Evolutionary conservation across 1,284 basidiomycete genomes (phyloP).

Genomic region (Marasmius fiardii): DNA sequence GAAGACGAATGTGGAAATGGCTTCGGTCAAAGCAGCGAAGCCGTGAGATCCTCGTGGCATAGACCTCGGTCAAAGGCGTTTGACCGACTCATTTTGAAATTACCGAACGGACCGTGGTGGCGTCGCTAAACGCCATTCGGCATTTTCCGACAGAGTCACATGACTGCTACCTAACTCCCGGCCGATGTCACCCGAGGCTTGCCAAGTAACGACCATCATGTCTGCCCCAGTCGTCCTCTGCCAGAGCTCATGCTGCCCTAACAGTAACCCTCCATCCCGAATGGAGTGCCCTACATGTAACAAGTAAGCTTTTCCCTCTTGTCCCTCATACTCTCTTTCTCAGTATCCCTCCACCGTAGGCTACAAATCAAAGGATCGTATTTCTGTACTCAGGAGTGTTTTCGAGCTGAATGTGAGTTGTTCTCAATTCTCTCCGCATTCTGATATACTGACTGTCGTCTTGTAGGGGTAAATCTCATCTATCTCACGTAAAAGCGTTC

Average conservation of each 20-base stretch:
- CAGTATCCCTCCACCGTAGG: constrained; percentile 35
- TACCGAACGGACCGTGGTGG: no score
- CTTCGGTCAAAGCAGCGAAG: no score
- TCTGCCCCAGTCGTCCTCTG: constrained; percentile 40
- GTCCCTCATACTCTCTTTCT: constrained; percentile 12
- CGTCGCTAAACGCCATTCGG: no score
- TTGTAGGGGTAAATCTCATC: constrained; percentile 36
- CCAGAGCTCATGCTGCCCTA: constrained; percentile 68
- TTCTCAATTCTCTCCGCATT: neutral
- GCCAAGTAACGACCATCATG: no score
- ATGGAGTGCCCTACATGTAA: constrained; percentile 82
- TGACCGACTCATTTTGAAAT: no score
- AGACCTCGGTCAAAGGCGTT: no score
- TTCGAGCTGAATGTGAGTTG: constrained; percentile 75
- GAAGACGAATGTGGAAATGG: no score
- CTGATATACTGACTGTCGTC: neutral
- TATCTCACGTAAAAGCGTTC: neutral
- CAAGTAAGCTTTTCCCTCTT: constrained; percentile 52
- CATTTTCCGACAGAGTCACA: no score
- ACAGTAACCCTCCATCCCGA: constrained; percentile 71
- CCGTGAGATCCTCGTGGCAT: no score
- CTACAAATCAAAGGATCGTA: constrained; percentile 78
- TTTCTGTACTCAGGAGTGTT: constrained; percentile 84
- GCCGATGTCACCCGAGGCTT: no score
- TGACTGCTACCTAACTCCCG: no score